A percentile compares a stretch with the other conserved stretches of the same genome.
Evolutionary conservation across 257 asterid species (phyloP).

Genomic region (Avicennia marina): DNA sequence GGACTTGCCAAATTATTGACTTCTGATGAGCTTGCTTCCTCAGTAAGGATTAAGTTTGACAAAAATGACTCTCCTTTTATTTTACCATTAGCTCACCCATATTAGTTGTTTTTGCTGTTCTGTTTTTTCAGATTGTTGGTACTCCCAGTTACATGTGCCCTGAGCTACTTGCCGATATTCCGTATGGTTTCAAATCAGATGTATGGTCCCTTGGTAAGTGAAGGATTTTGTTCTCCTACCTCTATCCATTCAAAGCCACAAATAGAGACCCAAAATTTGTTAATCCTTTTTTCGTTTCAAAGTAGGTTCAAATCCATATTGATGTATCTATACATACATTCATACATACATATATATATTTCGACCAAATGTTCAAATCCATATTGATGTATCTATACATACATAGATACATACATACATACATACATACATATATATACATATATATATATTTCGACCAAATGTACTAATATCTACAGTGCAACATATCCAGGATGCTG

Average conservation of each 20-base stretch:
- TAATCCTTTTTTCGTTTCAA: not conserved
- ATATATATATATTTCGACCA: not conserved
- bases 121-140: conserved; percentile 69
- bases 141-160: conserved; percentile 99
- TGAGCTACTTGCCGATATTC: conserved; percentile 92
- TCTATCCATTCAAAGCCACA: conserved; percentile 7
- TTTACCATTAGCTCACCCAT: conserved; percentile 13
- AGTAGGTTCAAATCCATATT: conserved; percentile 8
- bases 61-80: conserved; percentile 5
- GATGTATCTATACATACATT: not conserved
- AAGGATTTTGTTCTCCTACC: not conserved
- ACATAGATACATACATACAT: no score
- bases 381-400: not conserved
- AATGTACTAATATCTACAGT: conserved; percentile 15
- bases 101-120: conserved; percentile 16
- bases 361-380: not conserved
- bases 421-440: no score
- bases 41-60: conserved; percentile 46
- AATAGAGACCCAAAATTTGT: no score
- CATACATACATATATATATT: not conserved
- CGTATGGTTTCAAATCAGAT: conserved; percentile 92
- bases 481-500: conserved; percentile 73
- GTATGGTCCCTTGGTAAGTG: conserved; percentile 90
- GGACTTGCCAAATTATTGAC: conserved; percentile 89
- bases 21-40: conserved; percentile 88